Percentiles rank a stretch among this genome's conserved stretches.
These are phyloP conservation scores for Phoma sp. DNA, from an alignment of 2,329 filamentous ascomycete genomes.

Conservation along the genomic window DNA sequence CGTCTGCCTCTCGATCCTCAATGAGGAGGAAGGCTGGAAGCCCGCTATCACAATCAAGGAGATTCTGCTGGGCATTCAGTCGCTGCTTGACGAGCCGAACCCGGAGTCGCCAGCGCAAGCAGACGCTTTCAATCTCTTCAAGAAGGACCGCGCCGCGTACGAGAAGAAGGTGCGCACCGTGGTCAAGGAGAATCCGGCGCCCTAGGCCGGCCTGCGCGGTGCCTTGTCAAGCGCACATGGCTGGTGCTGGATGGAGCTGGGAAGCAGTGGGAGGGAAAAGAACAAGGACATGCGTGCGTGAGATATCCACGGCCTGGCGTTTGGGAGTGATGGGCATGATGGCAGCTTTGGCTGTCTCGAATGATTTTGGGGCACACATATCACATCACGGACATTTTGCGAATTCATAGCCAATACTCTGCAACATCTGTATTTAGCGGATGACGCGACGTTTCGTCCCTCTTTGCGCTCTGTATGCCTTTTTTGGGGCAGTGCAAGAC, in stretches of 20 bases:
- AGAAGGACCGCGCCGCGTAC: slow-evolving; percentile 85
- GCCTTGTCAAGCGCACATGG: background rate
- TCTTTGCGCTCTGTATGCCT: background rate
- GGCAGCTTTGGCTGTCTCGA: slow-evolving; percentile 6
- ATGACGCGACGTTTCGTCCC: background rate
- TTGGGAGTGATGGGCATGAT: slow-evolving; percentile 12
- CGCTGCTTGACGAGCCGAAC: slow-evolving; percentile 93
- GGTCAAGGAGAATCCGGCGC: slow-evolving; percentile 86
- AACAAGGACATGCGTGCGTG: background rate
- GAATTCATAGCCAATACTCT: background rate
- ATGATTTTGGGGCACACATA: background rate
- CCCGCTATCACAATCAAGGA: slow-evolving; percentile 98
- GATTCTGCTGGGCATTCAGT: slow-evolving; percentile 94
- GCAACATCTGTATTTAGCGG: background rate
- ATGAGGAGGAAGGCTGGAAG: slow-evolving; percentile 98
- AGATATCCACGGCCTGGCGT: slow-evolving; percentile 15
- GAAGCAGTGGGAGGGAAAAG: background rate
- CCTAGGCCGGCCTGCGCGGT: slow-evolving; percentile 50
- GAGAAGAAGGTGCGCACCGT: slow-evolving; percentile 86
- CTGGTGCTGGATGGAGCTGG: background rate
- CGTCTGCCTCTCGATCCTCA: slow-evolving; percentile 94
- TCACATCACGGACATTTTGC: background rate
- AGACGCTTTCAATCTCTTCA: slow-evolving; percentile 96
- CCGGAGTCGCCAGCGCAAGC: slow-evolving; percentile 96
- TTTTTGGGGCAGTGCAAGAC: background rate